Base-by-base conservation (phyloP, 2,329 filamentous ascomycete species). In the Colletotrichum lupini region DNA sequence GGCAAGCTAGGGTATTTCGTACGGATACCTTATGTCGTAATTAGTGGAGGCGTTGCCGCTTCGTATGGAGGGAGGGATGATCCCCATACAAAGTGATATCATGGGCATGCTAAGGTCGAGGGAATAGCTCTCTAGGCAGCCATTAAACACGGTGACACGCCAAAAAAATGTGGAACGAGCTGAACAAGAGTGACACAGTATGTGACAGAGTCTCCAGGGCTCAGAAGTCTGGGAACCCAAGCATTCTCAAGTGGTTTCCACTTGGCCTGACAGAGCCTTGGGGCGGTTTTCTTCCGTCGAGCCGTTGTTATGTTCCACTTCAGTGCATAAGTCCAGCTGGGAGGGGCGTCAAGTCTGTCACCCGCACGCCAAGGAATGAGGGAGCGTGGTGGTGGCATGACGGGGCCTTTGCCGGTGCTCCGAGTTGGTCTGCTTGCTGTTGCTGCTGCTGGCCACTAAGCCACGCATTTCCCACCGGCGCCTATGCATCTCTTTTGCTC, bases 31-130 rank as follows among this genome's bases (percentile, higher is more conserved):
- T 42, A 42, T 42, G 37, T 42, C 37, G 37, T 37, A 42, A 42
- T 14, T 49, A 19, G 42, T 49, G 42, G 42, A 49, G 42, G 42
- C 42, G 22, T 49, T 26, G 59, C 59, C 24, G 64, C 62, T 42
- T 67, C 63, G 52, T 59, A 46, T 58, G 42, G 46, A 49, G 42
- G 19, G 42, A 30, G 16, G 28, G 66, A 46, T 30, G 66, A 62
- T 68, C 57, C 57, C 46, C 24, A 62, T 56, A 32, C 42, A 46
- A 68, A 28, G 57, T 62, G 46, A 68, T 56, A 62, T 68, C 46
- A 68, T 68, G 57, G 30, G 14, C 46, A 46, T 60, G 66, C 57
- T 46, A 32, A 46, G 46, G 24, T 46, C 11, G 66, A 53, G 30
- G 24, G 19, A n/a, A 30, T 22, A 7, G 24, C 19, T 59, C 19